phyloP scores from a whole-genome alignment of 2,329 filamentous ascomycete genomes.

The Aspergillus alliaceus region DNA sequence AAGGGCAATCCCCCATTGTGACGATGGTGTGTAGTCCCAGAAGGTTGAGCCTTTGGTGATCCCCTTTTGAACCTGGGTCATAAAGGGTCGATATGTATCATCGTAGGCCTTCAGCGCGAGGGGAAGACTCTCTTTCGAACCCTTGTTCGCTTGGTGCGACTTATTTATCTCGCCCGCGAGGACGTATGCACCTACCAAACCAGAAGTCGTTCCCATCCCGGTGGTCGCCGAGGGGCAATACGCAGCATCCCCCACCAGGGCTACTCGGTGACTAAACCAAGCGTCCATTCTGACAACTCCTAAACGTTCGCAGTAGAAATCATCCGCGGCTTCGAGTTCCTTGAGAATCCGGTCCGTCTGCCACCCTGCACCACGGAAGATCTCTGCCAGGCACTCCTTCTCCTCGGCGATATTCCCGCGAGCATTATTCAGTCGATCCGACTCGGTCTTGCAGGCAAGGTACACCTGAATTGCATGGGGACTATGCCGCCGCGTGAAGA shows the following conservation, averaged over 20 bases:
- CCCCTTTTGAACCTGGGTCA: slow-evolving; percentile 41
- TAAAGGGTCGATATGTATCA: slow-evolving; percentile 44
- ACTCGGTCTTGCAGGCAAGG: slow-evolving; percentile 27
- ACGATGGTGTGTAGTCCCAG: background rate
- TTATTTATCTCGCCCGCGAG: slow-evolving; percentile 52
- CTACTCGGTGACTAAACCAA: slow-evolving; percentile 49
- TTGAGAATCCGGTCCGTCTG: slow-evolving; percentile 45
- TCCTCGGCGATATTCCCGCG: slow-evolving; percentile 38
- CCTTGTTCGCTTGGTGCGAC: slow-evolving; percentile 3
- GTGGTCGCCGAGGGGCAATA: slow-evolving; percentile 34
- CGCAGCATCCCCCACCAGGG: slow-evolving; percentile 42
- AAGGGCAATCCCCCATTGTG: background rate
- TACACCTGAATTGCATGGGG: slow-evolving; percentile 37
- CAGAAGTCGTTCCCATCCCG: slow-evolving; percentile 36
- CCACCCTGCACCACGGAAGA: slow-evolving; percentile 50
- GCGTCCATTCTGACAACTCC: slow-evolving; percentile 46
- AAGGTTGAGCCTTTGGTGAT: background rate
- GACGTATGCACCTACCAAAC: slow-evolving; percentile 50
- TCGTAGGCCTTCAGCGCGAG: slow-evolving; percentile 41
- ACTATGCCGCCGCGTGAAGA: slow-evolving; percentile 26
- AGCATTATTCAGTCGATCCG: slow-evolving; percentile 18
- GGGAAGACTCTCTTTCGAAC: slow-evolving; percentile 26
- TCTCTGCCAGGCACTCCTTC: slow-evolving; percentile 40
- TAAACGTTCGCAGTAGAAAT: slow-evolving; percentile 51
- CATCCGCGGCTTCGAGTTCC: slow-evolving; percentile 38